phyloP scores from a whole-genome alignment of 1,139 yeast species.

The Blastobotrys ciferrii region DNA sequence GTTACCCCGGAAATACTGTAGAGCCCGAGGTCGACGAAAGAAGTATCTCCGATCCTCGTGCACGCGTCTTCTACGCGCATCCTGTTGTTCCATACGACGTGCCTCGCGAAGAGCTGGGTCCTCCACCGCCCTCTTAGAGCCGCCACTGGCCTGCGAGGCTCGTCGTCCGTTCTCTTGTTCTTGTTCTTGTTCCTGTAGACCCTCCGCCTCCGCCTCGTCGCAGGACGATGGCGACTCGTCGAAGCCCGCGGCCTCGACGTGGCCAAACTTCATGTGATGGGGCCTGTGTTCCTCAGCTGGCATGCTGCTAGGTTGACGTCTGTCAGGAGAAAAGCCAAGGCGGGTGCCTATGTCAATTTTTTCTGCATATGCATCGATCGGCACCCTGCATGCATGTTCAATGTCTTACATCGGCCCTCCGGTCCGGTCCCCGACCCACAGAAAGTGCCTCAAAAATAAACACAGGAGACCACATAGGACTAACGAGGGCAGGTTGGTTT shows the following conservation, averaged over 20 bases:
- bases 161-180: not conserved
- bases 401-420: too few species aligned
- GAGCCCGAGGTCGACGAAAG: constrained; percentile 49
- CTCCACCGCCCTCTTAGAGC: not conserved
- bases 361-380: too few species aligned
- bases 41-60: constrained; percentile 1
- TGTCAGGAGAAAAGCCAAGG: too few species aligned
- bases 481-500: too few species aligned
- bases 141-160: not conserved
- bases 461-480: too few species aligned
- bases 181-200: not conserved
- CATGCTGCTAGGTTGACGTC: too few species aligned
- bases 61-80: not conserved
- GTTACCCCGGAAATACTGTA: constrained; percentile 61
- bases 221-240: not conserved
- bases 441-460: too few species aligned
- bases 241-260: constrained; percentile 2
- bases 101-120: not conserved
- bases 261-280: constrained; percentile 6
- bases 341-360: too few species aligned
- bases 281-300: constrained; percentile 1
- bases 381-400: too few species aligned
- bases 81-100: not conserved
- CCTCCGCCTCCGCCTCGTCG: constrained; percentile 1
- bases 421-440: too few species aligned